These are phyloP conservation scores for Trichocladium antarcticum DNA, from an alignment of 495 filamentous ascomycete species.

Conservation along the genomic window DNA sequence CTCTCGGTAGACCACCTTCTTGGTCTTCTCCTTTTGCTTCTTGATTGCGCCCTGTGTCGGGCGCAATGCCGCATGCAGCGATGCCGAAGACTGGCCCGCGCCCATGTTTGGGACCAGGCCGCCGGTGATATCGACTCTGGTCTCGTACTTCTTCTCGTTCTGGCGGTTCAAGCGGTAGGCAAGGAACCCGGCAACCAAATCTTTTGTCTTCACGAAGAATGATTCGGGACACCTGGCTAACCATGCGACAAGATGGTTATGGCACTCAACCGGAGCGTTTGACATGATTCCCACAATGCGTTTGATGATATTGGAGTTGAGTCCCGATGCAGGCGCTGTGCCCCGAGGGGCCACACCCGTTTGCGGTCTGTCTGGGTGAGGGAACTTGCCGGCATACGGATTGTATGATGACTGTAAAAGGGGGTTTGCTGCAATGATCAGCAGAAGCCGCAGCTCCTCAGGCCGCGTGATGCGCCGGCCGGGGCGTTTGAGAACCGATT, in stretches of 20 bases:
- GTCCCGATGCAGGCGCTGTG: constrained; percentile 33
- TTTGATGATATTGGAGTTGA: constrained; percentile 78
- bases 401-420: constrained; percentile 45
- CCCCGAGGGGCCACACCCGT: constrained; percentile 4
- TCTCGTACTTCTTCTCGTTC: constrained; percentile 52
- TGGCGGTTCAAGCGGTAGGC: constrained; percentile 71
- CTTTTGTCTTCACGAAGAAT: constrained; percentile 61
- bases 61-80: constrained; percentile 67
- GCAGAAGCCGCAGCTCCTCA: constrained; percentile 64
- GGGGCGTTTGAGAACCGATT: constrained; percentile 77
- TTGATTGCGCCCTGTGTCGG: constrained; percentile 24
- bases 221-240: constrained; percentile 59
- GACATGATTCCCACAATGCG: constrained; percentile 71
- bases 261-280: constrained; percentile 63
- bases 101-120: constrained; percentile 62
- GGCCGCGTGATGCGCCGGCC: constrained; percentile 57
- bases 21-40: constrained; percentile 41
- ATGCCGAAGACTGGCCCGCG: constrained; percentile 48
- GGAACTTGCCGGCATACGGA: constrained; percentile 26
- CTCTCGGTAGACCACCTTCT: constrained; percentile 57
- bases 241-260: constrained; percentile 78
- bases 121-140: constrained; percentile 46
- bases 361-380: constrained; percentile 16
- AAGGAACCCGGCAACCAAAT: constrained; percentile 67
- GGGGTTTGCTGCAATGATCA: constrained; percentile 81